Conservation (phyloP, 805 yeast genomes). For the Myxozyma neglecta region DNA sequence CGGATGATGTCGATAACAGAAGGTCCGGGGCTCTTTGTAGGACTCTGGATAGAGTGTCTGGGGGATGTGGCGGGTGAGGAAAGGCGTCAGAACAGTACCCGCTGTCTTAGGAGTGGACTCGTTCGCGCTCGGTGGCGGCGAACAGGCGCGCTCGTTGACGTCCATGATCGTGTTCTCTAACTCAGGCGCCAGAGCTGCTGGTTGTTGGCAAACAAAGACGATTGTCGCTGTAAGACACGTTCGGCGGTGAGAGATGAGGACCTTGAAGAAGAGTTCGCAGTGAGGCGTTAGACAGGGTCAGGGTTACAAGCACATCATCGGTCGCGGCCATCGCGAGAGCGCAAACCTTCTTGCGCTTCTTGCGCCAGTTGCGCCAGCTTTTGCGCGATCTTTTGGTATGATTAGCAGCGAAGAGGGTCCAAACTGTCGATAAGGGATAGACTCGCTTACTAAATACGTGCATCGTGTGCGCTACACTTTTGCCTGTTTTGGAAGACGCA, state of each 20-base stretch:
- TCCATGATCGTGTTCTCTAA: not conserved
- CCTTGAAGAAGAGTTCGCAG: not conserved
- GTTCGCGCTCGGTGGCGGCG: not conserved
- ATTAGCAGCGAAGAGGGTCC: not conserved
- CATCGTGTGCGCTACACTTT: too few species aligned
- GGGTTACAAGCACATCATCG: constrained; percentile 10
- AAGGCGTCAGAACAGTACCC: constrained; percentile 23
- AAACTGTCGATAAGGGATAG: too few species aligned
- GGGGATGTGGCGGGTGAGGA: constrained; percentile 30
- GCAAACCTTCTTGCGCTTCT: too few species aligned
- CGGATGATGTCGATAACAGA: constrained; percentile 93
- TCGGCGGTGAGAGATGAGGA: not conserved
- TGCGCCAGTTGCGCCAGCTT: not conserved
- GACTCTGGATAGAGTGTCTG: constrained; percentile 27
- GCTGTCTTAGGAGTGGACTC: not conserved
- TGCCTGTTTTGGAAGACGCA: too few species aligned
- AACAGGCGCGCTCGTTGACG: not conserved
- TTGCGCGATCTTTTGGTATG: not conserved
- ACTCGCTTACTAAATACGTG: too few species aligned
- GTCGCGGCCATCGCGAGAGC: constrained; percentile 3
- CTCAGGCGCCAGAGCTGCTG: not conserved
- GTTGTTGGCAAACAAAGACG: not conserved
- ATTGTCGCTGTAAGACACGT: not conserved
- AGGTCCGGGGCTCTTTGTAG: constrained; percentile 41
- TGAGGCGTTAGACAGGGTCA: not conserved